A percentile compares a stretch with the other conserved stretches of the same genome.
These are phyloP conservation scores for Salix dunnii DNA, from an alignment of 345 rosid genomes.

Conservation along the genomic window DNA sequence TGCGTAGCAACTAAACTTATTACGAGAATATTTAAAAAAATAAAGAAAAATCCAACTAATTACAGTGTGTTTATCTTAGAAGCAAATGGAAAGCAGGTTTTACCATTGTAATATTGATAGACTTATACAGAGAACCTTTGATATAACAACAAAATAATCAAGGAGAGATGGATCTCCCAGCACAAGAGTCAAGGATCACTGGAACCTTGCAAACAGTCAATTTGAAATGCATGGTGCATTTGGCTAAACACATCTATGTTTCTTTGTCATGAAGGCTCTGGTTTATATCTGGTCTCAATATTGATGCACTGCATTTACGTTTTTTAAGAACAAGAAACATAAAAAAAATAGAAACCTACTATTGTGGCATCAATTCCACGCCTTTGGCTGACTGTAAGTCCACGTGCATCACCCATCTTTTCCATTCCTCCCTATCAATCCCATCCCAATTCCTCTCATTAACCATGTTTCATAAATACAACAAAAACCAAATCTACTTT, in stretches of 20 bases:
- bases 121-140: neutral
- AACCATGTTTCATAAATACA: conserved; percentile 22
- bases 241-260: neutral
- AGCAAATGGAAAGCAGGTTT: neutral
- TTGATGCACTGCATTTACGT: neutral
- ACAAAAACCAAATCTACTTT: conserved; percentile 13
- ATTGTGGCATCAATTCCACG: conserved; percentile 54
- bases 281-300: conserved; percentile 3
- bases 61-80: neutral
- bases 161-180: neutral
- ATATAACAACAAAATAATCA: neutral
- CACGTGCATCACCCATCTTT: conserved; percentile 85
- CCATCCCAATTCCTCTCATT: conserved; percentile 54
- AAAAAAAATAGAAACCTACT: conserved; percentile 63
- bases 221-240: neutral
- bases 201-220: neutral
- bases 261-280: neutral
- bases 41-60: neutral
- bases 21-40: neutral
- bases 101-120: neutral
- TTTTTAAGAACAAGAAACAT: conserved; percentile 16
- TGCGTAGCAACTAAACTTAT: neutral
- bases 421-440: conserved; percentile 76
- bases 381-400: conserved; percentile 72
- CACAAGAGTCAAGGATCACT: neutral